These are phyloP conservation scores for Linnemannia hyalina DNA, from an alignment of 192 early-diverging fungal genomes.

Conservation along the genomic window DNA sequence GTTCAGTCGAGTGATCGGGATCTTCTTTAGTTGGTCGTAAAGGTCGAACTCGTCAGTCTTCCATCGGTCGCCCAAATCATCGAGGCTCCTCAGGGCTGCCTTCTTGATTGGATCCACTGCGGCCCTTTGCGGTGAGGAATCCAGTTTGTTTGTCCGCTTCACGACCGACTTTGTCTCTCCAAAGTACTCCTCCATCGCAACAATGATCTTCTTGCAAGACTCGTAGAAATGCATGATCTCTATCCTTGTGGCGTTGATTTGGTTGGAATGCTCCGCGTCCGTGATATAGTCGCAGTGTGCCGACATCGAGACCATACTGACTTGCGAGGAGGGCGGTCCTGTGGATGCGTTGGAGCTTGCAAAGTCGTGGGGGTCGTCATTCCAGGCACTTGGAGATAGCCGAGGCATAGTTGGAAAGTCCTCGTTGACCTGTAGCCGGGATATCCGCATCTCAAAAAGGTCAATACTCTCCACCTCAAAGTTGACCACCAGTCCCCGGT, in stretches of 20 bases:
- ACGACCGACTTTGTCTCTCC: conserved; percentile 46
- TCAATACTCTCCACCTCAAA: conserved; percentile 77
- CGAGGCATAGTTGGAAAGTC: conserved; percentile 34
- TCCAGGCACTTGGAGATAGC: conserved; percentile 45
- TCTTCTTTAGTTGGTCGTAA: conserved; percentile 53
- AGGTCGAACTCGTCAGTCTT: conserved; percentile 62
- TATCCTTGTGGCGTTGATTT: conserved; percentile 38
- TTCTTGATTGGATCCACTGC: conserved; percentile 14
- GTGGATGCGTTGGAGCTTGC: conserved; percentile 14
- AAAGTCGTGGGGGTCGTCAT: conserved; percentile 58
- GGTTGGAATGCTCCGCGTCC: conserved; percentile 39
- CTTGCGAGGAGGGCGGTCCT: neutral
- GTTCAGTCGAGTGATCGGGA: conserved; percentile 59
- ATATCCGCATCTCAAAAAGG: conserved; percentile 75
- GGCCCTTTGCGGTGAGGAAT: neutral
- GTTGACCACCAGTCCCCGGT: conserved; percentile 76
- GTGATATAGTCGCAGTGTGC: conserved; percentile 48
- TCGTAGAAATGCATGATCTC: conserved; percentile 67
- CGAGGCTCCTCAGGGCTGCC: conserved; percentile 27
- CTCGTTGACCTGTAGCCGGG: conserved; percentile 67
- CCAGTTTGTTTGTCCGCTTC: conserved; percentile 12
- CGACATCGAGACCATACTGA: conserved; percentile 17
- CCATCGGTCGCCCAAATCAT: conserved; percentile 53
- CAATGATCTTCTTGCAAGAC: conserved; percentile 59
- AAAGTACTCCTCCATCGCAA: conserved; percentile 55